Evolutionary conservation across 75 land plant species (phyloP).

Genomic region (Sequoia sempervirens): DNA sequence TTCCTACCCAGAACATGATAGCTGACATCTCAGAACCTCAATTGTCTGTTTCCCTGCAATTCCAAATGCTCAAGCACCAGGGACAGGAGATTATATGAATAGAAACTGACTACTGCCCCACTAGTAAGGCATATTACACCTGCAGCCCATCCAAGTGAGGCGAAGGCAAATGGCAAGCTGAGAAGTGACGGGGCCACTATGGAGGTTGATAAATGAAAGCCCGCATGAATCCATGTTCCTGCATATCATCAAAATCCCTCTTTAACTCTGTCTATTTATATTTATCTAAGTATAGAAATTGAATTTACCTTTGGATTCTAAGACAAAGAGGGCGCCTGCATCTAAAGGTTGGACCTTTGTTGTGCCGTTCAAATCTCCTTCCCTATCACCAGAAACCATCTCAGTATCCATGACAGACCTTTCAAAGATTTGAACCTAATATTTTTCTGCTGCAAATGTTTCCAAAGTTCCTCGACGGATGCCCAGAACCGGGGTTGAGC

Average conservation of each 20-base stretch:
- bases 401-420: neutral
- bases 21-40: constrained; percentile 76
- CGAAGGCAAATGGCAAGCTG: constrained; percentile 68
- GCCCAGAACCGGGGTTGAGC: too few relatives aligned
- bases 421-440: too few relatives aligned
- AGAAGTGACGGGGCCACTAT: constrained; percentile 76
- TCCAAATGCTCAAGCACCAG: constrained; percentile 64
- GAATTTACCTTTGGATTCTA: too few relatives aligned
- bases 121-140: constrained; percentile 39
- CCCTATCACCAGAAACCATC: neutral
- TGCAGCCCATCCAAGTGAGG: constrained; percentile 58
- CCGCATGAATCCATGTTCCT: constrained; percentile 87
- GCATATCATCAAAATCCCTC: neutral
- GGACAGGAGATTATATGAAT: constrained; percentile 65
- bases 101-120: constrained; percentile 61
- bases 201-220: constrained; percentile 76
- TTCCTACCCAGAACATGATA: constrained; percentile 46
- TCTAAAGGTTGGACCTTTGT: neutral
- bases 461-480: too few relatives aligned
- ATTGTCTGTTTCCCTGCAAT: constrained; percentile 38
- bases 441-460: too few relatives aligned
- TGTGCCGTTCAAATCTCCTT: neutral
- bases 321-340: too few relatives aligned
- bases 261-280: too few relatives aligned
- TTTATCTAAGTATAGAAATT: too few relatives aligned